Conservation (phyloP, 495 filamentous ascomycete genomes). For the Podospora comata region DNA sequence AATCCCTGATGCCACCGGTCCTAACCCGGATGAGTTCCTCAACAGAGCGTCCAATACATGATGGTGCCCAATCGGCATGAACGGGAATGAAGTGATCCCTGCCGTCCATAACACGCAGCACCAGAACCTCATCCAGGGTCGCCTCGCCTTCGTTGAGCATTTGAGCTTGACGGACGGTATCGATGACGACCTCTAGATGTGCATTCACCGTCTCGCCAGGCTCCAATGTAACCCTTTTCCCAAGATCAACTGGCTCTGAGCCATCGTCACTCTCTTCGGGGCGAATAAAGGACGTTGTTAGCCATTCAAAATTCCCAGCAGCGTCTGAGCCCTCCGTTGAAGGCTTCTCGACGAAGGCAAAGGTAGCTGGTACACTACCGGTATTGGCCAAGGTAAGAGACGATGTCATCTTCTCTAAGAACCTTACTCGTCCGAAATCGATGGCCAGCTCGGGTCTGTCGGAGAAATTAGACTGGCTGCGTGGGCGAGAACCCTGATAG, state of each 20-base stretch:
- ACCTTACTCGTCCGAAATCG: conserved; percentile 71
- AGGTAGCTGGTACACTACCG: conserved; percentile 68
- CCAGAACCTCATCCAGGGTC: conserved; percentile 77
- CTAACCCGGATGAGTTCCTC: conserved; percentile 82
- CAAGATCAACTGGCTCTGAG: conserved; percentile 38
- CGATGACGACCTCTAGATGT: conserved; percentile 61
- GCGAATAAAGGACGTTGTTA: conserved; percentile 60
- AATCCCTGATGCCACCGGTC: conserved; percentile 64
- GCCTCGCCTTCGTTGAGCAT: conserved; percentile 65
- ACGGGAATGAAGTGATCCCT: conserved; percentile 90
- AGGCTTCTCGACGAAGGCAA: conserved; percentile 70
- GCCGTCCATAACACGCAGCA: conserved; percentile 81
- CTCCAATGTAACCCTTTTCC: conserved; percentile 58
- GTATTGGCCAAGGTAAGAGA: conserved; percentile 88
- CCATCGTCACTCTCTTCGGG: conserved; percentile 37
- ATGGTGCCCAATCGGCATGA: conserved; percentile 71
- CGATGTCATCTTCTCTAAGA: conserved; percentile 59
- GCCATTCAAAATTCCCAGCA: conserved; percentile 56
- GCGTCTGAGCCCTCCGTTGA: conserved; percentile 43
- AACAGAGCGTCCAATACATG: conserved; percentile 77
- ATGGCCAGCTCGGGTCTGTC: conserved; percentile 48
- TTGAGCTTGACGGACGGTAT: conserved; percentile 58
- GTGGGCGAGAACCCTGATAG: conserved; percentile 27
- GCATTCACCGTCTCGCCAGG: conserved; percentile 80
- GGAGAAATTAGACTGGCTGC: conserved; percentile 14